Percentiles rank a stretch among this genome's conserved stretches.
phyloP scores from a whole-genome alignment of 2,329 filamentous ascomycete genomes.

The Penicillium hordei region DNA sequence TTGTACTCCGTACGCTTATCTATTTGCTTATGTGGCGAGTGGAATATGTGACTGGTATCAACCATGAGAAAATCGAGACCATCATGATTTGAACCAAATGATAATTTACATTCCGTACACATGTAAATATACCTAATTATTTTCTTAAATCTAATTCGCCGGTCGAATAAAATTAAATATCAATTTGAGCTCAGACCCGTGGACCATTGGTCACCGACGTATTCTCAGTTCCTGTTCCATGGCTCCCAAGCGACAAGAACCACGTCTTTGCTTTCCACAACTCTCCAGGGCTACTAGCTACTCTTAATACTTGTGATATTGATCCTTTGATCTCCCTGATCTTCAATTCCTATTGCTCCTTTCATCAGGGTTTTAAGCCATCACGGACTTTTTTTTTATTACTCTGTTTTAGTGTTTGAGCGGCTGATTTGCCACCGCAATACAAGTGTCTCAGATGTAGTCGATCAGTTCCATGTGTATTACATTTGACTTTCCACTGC shows the following conservation, averaged over 20 bases:
- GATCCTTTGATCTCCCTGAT: conserved; percentile 2
- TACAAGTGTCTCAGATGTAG: conserved; percentile 15
- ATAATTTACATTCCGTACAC: background rate
- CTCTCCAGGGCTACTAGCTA: background rate
- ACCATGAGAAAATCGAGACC: background rate
- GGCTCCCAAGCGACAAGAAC: conserved; percentile 19
- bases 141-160: background rate
- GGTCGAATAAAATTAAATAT: background rate
- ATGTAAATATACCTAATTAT: background rate
- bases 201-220: background rate
- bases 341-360: conserved; percentile 1
- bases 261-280: conserved; percentile 2
- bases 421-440: conserved; percentile 10
- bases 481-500: conserved; percentile 17
- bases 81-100: background rate
- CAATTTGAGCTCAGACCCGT: background rate
- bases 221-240: conserved; percentile 4
- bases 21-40: background rate
- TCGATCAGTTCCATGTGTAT: conserved; percentile 10
- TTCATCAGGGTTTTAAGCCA: background rate
- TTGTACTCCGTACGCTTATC: background rate
- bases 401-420: background rate
- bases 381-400: background rate
- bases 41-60: background rate
- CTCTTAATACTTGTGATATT: background rate